phyloP scores from a whole-genome alignment of 805 yeast species.

The Pichia scutulata region DNA sequence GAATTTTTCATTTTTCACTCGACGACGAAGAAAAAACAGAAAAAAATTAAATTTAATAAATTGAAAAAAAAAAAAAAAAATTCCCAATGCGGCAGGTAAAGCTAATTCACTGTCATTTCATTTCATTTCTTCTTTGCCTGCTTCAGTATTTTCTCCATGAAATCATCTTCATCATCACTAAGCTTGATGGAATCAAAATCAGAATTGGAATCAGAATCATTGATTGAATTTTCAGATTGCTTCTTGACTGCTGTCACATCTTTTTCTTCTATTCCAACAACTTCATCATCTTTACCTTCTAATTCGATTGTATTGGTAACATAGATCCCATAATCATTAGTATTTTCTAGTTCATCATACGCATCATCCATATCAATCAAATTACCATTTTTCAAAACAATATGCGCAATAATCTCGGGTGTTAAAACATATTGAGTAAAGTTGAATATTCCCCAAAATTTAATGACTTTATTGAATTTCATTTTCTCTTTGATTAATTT shows the following conservation, averaged over 20 bases:
- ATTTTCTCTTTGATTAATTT: conserved; percentile 23
- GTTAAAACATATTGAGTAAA: conserved; percentile 54
- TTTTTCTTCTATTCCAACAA: neutral
- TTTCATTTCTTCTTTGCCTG: neutral
- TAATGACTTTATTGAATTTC: conserved; percentile 36
- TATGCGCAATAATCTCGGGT: conserved; percentile 49
- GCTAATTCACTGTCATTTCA: no score
- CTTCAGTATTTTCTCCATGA: neutral
- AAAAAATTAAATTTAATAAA: no score
- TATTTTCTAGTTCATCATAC: conserved; percentile 37
- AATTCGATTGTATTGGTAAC: conserved; percentile 24
- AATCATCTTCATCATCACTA: neutral
- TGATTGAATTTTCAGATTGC: neutral
- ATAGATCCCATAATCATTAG: conserved; percentile 32
- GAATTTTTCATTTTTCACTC: neutral
- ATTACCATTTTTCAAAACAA: conserved; percentile 40
- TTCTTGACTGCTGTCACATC: neutral
- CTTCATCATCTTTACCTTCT: neutral
- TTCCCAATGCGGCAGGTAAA: neutral
- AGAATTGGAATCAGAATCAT: neutral
- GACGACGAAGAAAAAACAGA: neutral
- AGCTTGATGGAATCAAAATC: neutral
- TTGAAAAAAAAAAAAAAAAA: no score
- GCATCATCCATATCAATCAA: conserved; percentile 35
- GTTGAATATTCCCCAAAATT: conserved; percentile 53